Evolutionary conservation across 139 green algal species (phyloP), one percentile per base, ranked within the genome.

Genomic region (Chlorella sp.): DNA sequence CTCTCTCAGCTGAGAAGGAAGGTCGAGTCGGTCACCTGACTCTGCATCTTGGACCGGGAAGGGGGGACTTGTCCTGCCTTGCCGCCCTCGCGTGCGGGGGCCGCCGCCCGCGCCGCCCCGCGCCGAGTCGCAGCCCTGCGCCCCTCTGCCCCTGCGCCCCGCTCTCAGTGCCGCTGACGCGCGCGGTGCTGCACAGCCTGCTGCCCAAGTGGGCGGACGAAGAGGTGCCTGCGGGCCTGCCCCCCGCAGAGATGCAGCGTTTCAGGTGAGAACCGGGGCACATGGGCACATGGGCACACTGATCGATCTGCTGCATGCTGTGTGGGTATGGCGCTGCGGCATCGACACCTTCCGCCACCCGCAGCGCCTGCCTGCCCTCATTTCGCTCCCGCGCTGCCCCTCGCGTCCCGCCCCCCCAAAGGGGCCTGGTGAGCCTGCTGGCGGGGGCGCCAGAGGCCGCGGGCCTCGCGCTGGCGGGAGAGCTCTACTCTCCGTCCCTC

Each of bases 401-500:
- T n/a, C n/a, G n/a, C n/a, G n/a, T n/a, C n/a, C n/a, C n/a, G n/a
- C n/a, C n/a, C n/a, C n/a, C n/a, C n/a, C n/a, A n/a, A n/a, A 84
- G 77, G 35, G 74, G 82, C 15, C 65, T 96, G 25, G 84, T 89
- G 42, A 84, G 86, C 0, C 67, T 93, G 58, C 50, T 90, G n/a
- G 72, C 74, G 31, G 40, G 72, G 4, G 79, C 72, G 11, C 90
- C 91, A 0, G 35, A 79, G 43, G 53, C 76, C 14, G 83, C 58
- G 0, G 88, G 91, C 5, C 72, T 82, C 23, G 81, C 85, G 14
- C 48, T 96, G 51, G 41, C 87, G 1, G 50, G 63, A 0, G 85
- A 93, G 79, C 48, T 94, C 3, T 96, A 91, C 73, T 94, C 88
- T 8, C 87, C 91, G 1, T 82, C 90, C 70, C 63, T 94, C 42